phyloP scores from a whole-genome alignment of 768 basidiomycete species.

The Termitomyces sp. region DNA sequence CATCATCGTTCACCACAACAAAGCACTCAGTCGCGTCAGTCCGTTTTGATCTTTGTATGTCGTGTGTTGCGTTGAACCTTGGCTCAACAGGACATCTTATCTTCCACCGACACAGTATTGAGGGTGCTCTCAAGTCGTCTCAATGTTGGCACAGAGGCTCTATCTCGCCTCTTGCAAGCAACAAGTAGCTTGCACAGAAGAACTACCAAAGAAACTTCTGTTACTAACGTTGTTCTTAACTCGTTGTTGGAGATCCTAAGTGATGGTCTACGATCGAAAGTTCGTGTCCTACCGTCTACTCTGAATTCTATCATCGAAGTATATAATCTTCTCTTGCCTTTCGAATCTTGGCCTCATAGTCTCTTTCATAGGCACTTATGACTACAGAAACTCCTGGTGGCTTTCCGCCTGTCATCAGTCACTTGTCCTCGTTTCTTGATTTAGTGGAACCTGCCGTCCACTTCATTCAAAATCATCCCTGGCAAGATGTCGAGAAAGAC shows the following conservation, averaged over 20 bases:
- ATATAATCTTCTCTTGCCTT: slow-evolving; percentile 20
- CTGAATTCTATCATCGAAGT: slow-evolving; percentile 56
- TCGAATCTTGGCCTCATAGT: neutral
- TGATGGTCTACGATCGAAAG: slow-evolving; percentile 53
- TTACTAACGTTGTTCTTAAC: slow-evolving; percentile 32
- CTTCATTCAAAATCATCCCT: slow-evolving; percentile 50
- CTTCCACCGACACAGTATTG: slow-evolving; percentile 58
- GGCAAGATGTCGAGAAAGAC: slow-evolving; percentile 48
- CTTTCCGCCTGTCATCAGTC: slow-evolving; percentile 27
- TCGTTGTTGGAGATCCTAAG: slow-evolving; percentile 49
- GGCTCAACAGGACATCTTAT: slow-evolving; percentile 49
- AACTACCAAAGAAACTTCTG: slow-evolving; percentile 20
- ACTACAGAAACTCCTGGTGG: slow-evolving; percentile 26
- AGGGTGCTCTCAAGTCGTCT: slow-evolving; percentile 51
- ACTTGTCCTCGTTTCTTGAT: slow-evolving; percentile 31
- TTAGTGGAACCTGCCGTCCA: slow-evolving; percentile 50
- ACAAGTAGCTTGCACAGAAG: slow-evolving; percentile 43
- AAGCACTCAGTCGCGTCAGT: slow-evolving; percentile 51
- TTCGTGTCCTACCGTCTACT: slow-evolving; percentile 45
- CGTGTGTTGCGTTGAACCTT: neutral
- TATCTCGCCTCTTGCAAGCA: slow-evolving; percentile 48
- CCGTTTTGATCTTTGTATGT: neutral
- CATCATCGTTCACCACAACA: slow-evolving; percentile 58
- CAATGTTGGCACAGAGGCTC: slow-evolving; percentile 35
- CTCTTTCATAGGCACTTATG: slow-evolving; percentile 20